These are phyloP conservation scores for Catunica adiposa DNA, from an alignment of 2,329 filamentous ascomycete genomes.

Conservation along the genomic window DNA sequence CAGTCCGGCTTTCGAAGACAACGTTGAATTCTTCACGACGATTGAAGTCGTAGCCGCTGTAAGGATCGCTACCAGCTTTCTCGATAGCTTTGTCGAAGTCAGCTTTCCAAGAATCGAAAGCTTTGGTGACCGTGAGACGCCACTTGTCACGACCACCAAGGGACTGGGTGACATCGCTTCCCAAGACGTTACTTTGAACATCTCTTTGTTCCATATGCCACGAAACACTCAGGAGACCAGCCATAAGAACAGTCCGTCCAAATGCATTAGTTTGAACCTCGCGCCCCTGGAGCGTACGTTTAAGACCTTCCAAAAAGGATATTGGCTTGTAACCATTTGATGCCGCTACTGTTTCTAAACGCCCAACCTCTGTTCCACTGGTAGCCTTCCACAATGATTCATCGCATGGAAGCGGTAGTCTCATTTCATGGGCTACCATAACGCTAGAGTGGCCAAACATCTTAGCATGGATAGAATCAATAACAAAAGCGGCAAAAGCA, in stretches of 20 bases:
- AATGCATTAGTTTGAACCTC: constrained; percentile 84
- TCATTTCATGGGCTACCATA: constrained; percentile 94
- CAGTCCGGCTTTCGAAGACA: constrained; percentile 74
- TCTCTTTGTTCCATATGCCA: constrained; percentile 98
- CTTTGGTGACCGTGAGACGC: constrained; percentile 67
- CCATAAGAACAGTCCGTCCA: constrained; percentile 84
- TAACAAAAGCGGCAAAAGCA: constrained; percentile 84
- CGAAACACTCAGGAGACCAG: constrained; percentile 77
- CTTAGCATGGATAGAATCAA: constrained; percentile 89
- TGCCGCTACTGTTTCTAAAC: constrained; percentile 64
- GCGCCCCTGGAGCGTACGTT: constrained; percentile 72
- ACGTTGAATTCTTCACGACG: constrained; percentile 22
- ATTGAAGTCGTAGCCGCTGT: constrained; percentile 18
- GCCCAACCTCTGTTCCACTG: constrained; percentile 69
- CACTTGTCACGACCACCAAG: constrained; percentile 82
- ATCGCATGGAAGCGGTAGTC: constrained; percentile 78
- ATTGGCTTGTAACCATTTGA: constrained; percentile 70
- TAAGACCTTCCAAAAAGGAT: constrained; percentile 80
- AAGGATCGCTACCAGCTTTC: constrained; percentile 40
- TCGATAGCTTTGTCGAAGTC: constrained; percentile 75
- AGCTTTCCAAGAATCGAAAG: constrained; percentile 85
- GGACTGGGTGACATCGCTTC: constrained; percentile 51
- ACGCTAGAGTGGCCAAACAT: constrained; percentile 97
- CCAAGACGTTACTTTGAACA: constrained; percentile 75
- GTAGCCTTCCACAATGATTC: constrained; percentile 85